Evolutionary conservation across 495 filamentous ascomycete genomes (phyloP).

Genomic region (Penicillium parvum): DNA sequence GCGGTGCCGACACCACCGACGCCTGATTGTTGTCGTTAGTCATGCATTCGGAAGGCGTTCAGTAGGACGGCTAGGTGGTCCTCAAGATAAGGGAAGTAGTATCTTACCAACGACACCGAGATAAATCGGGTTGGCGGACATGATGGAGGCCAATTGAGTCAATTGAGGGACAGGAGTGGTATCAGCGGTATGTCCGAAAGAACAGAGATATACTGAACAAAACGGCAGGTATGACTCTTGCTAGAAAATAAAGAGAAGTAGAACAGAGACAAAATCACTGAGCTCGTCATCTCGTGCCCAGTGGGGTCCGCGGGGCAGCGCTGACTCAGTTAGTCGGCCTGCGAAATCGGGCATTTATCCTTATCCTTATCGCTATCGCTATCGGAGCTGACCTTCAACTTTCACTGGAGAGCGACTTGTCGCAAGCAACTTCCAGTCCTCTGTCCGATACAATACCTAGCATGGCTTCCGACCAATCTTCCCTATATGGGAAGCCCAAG

Average conservation of each 20-base stretch:
- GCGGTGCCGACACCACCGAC: slow-evolving; percentile 88
- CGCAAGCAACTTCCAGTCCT: slow-evolving; percentile 1
- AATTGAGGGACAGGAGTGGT: not conserved
- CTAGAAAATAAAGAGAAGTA: not conserved
- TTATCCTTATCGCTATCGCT: slow-evolving; percentile 1
- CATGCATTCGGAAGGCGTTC: not conserved
- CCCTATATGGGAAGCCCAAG: slow-evolving; percentile 73
- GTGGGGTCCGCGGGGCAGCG: slow-evolving; percentile 8
- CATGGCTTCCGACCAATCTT: slow-evolving; percentile 20
- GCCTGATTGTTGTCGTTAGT: slow-evolving; percentile 46
- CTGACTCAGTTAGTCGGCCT: slow-evolving; percentile 11
- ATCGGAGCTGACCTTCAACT: not conserved
- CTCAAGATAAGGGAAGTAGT: slow-evolving; percentile 3
- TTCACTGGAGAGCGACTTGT: no score
- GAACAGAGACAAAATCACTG: slow-evolving; percentile 1
- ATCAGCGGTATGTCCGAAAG: slow-evolving; percentile 1
- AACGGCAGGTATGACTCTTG: not conserved
- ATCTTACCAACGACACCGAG: slow-evolving; percentile 44
- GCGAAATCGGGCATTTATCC: not conserved
- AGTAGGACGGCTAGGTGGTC: no score
- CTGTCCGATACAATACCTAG: not conserved
- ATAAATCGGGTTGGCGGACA: slow-evolving; percentile 43
- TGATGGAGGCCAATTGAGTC: slow-evolving; percentile 17
- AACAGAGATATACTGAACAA: no score
- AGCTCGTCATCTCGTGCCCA: slow-evolving; percentile 10